Evolutionary conservation across 225 moss, liverwort and hornwort genomes (phyloP).

Genomic region (Pleurozium schreberi): DNA sequence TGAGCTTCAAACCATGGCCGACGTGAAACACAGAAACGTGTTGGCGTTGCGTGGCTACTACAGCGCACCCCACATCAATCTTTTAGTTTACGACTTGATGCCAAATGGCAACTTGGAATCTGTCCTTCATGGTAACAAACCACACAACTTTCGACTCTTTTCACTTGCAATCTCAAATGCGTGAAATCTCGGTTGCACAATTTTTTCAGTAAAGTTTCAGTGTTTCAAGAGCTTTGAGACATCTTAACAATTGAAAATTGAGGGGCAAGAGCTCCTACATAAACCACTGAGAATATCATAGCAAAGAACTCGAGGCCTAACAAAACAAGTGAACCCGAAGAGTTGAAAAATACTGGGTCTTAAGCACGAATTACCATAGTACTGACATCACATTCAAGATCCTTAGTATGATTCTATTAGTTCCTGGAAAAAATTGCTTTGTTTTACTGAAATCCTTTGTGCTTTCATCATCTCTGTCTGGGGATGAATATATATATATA

Average conservation of each 20-base stretch:
- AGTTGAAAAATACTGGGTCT: background rate
- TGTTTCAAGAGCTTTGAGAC: background rate
- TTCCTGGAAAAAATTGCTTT: background rate
- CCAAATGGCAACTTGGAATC: constrained; percentile 62
- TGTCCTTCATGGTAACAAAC: constrained; percentile 45
- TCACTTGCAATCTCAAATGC: background rate
- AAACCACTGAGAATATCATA: background rate
- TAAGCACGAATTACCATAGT: background rate
- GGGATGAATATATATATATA: background rate
- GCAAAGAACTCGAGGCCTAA: background rate
- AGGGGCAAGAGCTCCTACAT: background rate
- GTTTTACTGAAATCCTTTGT: background rate
- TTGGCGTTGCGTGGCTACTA: constrained; percentile 76
- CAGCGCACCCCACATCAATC: constrained; percentile 58
- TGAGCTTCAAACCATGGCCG: constrained; percentile 67
- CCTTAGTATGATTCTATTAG: background rate
- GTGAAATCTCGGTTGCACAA: background rate
- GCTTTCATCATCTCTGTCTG: background rate
- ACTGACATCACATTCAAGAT: background rate
- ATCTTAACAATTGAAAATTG: background rate
- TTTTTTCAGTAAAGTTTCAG: too few relatives aligned
- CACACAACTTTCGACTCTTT: background rate
- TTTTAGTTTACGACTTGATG: constrained; percentile 72
- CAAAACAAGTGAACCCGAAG: background rate
- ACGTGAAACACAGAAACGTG: constrained; percentile 67